Base-by-base conservation (phyloP, 1,139 yeast genomes). In the Debaryomyces udenii region DNA sequence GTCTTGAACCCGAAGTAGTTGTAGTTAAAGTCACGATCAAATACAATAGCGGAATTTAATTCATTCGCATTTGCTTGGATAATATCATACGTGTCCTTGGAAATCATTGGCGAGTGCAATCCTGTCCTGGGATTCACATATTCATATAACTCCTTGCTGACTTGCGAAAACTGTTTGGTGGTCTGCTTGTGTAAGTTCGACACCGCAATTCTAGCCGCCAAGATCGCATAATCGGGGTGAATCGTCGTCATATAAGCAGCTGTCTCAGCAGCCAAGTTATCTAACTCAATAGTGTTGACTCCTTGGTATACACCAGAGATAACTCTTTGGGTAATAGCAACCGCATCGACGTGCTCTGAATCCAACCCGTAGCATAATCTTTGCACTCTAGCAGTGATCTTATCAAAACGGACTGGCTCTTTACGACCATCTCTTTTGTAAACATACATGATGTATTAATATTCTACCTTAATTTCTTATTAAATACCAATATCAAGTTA, bases 241-340 rank as follows among this genome's bases (percentile, higher is more conserved):
- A 86, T 81, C 14, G 98, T 93, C 47, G 97, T 88, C 96, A 91
- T 86, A 57, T 87, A 86, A 32, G 98, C 98, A 43, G 97, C 94
- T 30, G 98, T 90, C 68, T 93, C 99, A 31, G 97, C 96, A 38
- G 96, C 96, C 55, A 93, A 77, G 67, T 93, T 90, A 55, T 87
- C 93, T 50, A 91, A 78, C 64, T 90, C 98, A 50, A 87, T 80
- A 43, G 99, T 93, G 57, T 93, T 90, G 41, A 93, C 99, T 55
- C 99, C 99, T 58, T 90, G 96, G 70, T 89, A 89, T 41, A 89
- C 95, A 52, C 96, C 96, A 18, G 91, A 79, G 49, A 87, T 87
- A 52, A 87, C 90, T 60, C 91, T 78, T 64, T 88, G 96, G 27
- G 96, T 88, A 64, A 89, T 86, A 53, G 88, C 84, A 41, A 85